Conservation (phyloP, 352 stramenopile genomes). For the Phytophthora pseudosyringae region DNA sequence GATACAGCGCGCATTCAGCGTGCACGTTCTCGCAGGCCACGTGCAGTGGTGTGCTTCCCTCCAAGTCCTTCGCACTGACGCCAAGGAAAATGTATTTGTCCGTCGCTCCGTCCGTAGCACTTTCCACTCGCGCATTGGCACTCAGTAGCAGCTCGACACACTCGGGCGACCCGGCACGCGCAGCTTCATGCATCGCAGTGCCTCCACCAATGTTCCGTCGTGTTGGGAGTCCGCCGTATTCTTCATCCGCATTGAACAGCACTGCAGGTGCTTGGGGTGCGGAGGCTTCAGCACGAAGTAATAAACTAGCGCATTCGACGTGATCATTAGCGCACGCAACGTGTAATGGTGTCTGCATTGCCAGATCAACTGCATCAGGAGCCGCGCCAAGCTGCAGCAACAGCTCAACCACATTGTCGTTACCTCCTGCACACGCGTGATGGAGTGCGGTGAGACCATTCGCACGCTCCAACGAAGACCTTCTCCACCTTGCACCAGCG, state of each 20-base stretch:
- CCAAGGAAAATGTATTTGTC: conserved; percentile 60
- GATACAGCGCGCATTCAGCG: conserved; percentile 60
- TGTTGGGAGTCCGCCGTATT: conserved; percentile 25
- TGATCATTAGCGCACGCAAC: conserved; percentile 58
- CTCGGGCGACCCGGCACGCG: conserved; percentile 48
- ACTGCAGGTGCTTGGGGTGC: conserved; percentile 15
- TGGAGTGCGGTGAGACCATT: conserved; percentile 53
- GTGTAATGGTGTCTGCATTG: conserved; percentile 62
- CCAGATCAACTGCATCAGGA: conserved; percentile 44
- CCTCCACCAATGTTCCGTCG: conserved; percentile 49
- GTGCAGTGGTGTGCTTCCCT: conserved; percentile 67
- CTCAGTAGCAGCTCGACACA: conserved; percentile 69
- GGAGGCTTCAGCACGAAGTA: conserved; percentile 54
- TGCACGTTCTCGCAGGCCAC: conserved; percentile 46
- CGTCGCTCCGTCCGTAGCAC: neutral
- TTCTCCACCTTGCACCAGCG: conserved; percentile 66
- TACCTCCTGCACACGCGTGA: conserved; percentile 51
- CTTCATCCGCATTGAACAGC: conserved; percentile 32
- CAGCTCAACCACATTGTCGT: conserved; percentile 54
- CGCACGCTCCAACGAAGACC: conserved; percentile 47
- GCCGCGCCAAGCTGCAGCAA: conserved; percentile 49
- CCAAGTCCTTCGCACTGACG: conserved; percentile 52
- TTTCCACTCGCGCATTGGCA: conserved; percentile 53
- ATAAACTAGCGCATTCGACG: conserved; percentile 51
- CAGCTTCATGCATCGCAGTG: conserved; percentile 64